Evolutionary conservation across 139 green algal genomes (phyloP).

Genomic region (Picochlorum sp.): DNA sequence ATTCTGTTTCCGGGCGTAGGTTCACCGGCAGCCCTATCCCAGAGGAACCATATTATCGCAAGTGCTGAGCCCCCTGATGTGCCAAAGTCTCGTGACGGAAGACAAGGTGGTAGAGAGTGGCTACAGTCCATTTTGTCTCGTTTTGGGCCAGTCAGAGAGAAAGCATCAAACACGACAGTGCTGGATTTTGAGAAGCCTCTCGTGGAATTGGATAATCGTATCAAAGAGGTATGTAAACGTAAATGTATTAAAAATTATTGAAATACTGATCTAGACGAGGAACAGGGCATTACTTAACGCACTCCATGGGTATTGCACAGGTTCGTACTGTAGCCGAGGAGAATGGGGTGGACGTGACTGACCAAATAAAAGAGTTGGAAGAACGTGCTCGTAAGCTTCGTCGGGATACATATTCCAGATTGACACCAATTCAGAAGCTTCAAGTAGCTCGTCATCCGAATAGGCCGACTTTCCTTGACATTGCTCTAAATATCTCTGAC

Average conservation of each 20-base stretch:
- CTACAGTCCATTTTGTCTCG: conserved; percentile 24
- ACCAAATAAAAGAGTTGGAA: conserved; percentile 77
- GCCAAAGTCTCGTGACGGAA: conserved; percentile 19
- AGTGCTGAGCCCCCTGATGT: conserved; percentile 25
- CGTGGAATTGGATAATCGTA: conserved; percentile 91
- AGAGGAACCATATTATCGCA: no score
- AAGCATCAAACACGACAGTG: conserved; percentile 43
- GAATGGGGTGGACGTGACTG: conserved; percentile 82
- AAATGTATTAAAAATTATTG: not conserved
- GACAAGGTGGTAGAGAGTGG: conserved; percentile 29
- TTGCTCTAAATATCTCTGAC: conserved; percentile 94
- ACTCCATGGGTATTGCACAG: conserved; percentile 26
- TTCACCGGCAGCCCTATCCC: no score
- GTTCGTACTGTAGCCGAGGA: conserved; percentile 83
- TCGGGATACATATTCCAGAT: conserved; percentile 81
- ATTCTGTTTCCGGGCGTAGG: no score
- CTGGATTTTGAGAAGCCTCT: conserved; percentile 96
- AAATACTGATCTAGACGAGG: not conserved
- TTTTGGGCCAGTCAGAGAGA: conserved; percentile 71
- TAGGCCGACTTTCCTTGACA: conserved; percentile 89
- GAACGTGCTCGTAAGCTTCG: conserved; percentile 71
- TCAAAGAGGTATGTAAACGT: conserved; percentile 73
- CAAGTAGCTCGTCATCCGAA: conserved; percentile 93
- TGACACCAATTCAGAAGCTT: conserved; percentile 85
- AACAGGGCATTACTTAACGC: not conserved